Evolutionary conservation across 345 rosid species (phyloP), one percentile per base, ranked within the genome.

Genomic region (Eucalyptus caleyi): DNA sequence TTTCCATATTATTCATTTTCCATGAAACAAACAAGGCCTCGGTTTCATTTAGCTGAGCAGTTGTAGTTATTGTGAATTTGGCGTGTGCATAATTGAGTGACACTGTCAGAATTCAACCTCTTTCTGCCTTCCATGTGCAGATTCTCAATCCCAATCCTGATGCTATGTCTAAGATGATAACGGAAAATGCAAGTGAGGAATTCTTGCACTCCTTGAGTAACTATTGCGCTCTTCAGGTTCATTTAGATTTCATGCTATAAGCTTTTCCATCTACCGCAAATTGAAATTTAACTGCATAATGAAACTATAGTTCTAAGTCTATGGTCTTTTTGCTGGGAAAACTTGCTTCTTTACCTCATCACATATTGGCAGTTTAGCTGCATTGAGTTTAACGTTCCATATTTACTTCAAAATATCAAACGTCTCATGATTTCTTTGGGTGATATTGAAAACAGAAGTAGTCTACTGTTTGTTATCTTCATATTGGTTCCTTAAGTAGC

Each of bases 61-160:
- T 45, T 88, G 85, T 77, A 51, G 30, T 50, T 86, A 51, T 34
- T 40, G 7, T 72, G 45, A 37, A 34, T 72, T 72, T 72, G 82
- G 45, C 15, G 23, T 10, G 11, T 72, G 21, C 26, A 72, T 34
- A 72, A 72, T 72, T 34, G 82, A 21, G 45, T 72, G 45, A 72
- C 7, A 2, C 82, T 72, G 40, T 42, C 82, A 34, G 44, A 72
- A 34, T 88, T n/a, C 62, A 65, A 50, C 34, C 32, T 72, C 82
- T 62, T 54, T 89, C 89, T 37, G 53, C 34, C 72, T 80, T 60
- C 67, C 45, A 86, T 89, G 45, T 89, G 93, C 96, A 97, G 99
- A 97, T 97, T 92, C 99, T 97, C 88, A 97, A 96, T 90, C 99
- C 99, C 89, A 96, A 97, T 90, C 99, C 99, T 86, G 98, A 97